Conservation (phyloP, 192 early-diverging fungal species). For the Coemansia sp. region DNA sequence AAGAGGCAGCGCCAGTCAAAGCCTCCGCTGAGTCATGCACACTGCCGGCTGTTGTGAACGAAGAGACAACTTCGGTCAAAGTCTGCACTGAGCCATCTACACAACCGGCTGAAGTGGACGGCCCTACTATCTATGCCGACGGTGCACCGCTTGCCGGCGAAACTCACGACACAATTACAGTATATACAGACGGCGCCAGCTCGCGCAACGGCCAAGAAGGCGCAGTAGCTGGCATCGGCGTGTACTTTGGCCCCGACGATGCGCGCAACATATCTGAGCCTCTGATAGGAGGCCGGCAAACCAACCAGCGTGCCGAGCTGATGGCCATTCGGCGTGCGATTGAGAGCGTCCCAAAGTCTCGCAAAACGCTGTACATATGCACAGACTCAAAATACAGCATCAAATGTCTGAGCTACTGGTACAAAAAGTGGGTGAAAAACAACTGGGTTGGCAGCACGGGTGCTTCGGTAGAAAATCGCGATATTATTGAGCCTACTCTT, state of each 20-base stretch:
- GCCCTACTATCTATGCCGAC: neutral
- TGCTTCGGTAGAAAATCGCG: slow-evolving; percentile 69
- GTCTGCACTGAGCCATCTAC: neutral
- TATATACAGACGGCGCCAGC: slow-evolving; percentile 86
- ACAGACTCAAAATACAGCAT: slow-evolving; percentile 79
- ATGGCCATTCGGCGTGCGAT: slow-evolving; percentile 61
- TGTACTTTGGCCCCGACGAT: slow-evolving; percentile 75
- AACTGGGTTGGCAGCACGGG: slow-evolving; percentile 63
- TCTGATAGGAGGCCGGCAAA: slow-evolving; percentile 56
- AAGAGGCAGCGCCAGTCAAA: neutral
- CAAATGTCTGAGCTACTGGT: slow-evolving; percentile 72
- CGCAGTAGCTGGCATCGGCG: slow-evolving; percentile 80
- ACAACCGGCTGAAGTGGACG: neutral
- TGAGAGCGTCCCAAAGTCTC: slow-evolving; percentile 3
- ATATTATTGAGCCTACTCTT: slow-evolving; percentile 67
- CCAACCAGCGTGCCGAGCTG: slow-evolving; percentile 76
- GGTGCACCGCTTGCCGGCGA: slow-evolving; percentile 6
- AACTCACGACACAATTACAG: slow-evolving; percentile 23
- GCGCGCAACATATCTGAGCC: slow-evolving; percentile 64
- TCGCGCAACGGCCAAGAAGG: slow-evolving; percentile 62
- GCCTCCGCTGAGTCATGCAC: neutral
- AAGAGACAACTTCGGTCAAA: neutral
- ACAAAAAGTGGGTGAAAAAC: slow-evolving; percentile 67
- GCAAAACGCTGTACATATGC: slow-evolving; percentile 55
- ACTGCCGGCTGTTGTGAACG: neutral